Percentiles rank a stretch among this genome's conserved stretches.
Conservation (phyloP, 129 eudicot genomes). For the Saussurea involucrata region DNA sequence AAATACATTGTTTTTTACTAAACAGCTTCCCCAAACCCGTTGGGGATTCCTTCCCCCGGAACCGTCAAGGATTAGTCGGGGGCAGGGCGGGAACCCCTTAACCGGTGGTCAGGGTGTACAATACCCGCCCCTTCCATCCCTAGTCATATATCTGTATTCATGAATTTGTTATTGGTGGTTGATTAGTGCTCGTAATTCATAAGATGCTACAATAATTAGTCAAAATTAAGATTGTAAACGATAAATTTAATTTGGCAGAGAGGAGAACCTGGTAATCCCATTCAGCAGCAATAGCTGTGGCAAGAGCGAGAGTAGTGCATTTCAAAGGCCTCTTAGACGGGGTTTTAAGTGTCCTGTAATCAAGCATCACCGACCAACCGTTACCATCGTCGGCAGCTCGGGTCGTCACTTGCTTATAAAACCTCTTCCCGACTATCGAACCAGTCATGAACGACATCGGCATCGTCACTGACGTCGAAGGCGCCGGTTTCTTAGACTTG, state of each 20-base stretch:
- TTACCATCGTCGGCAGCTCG: conserved; percentile 78
- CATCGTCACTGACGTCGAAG: conserved; percentile 70
- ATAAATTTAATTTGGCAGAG: background rate
- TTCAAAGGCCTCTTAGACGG: conserved; percentile 80
- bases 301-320: conserved; percentile 66
- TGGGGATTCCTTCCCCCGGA: too few species aligned
- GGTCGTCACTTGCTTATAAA: conserved; percentile 77
- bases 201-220: background rate
- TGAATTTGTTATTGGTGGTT: background rate
- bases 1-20: too few species aligned
- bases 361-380: conserved; percentile 91
- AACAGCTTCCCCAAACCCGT: too few species aligned
- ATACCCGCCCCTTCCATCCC: too few species aligned
- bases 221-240: background rate
- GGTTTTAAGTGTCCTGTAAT: conserved; percentile 87
- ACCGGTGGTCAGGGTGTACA: too few species aligned
- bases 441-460: conserved; percentile 99
- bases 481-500: conserved; percentile 39
- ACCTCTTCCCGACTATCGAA: conserved; percentile 85
- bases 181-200: background rate
- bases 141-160: too few species aligned
- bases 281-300: conserved; percentile 91
- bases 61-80: too few species aligned
- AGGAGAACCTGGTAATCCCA: conserved; percentile 85
- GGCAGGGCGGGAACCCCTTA: too few species aligned